These are phyloP conservation scores for Metschnikowia matae DNA, from an alignment of 805 yeast species.

Conservation along the genomic window DNA sequence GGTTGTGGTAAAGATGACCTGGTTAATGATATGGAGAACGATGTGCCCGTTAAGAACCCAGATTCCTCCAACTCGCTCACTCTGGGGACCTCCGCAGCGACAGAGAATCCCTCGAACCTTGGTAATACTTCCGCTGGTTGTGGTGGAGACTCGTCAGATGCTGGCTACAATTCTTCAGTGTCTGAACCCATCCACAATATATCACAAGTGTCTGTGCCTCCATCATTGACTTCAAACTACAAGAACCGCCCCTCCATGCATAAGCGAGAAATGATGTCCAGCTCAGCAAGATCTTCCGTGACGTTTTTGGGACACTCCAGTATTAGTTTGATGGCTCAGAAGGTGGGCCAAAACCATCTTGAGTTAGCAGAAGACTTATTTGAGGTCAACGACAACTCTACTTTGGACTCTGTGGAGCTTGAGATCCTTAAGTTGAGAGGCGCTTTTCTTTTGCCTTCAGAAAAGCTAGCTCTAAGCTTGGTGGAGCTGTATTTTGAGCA, in stretches of 20 bases:
- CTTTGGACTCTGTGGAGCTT: constrained; percentile 55
- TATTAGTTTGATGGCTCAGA: constrained; percentile 44
- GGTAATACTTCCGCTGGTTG: neutral
- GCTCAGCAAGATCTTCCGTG: constrained; percentile 24
- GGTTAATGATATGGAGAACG: neutral
- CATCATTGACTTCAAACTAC: constrained; percentile 39
- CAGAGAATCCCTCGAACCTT: neutral
- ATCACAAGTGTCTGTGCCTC: constrained; percentile 40
- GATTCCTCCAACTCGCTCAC: neutral
- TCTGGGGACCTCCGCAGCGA: neutral
- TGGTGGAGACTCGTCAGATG: neutral
- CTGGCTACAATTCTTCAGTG: constrained; percentile 9
- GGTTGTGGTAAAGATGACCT: neutral
- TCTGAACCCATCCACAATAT: constrained; percentile 40
- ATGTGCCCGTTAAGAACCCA: neutral
- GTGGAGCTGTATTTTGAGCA: constrained; percentile 58
- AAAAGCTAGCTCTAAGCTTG: constrained; percentile 54
- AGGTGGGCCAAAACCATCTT: constrained; percentile 45
- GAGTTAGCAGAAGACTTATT: constrained; percentile 40
- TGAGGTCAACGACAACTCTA: constrained; percentile 28
- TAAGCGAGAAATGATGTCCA: constrained; percentile 26
- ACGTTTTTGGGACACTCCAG: constrained; percentile 56
- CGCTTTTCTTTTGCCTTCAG: constrained; percentile 65
- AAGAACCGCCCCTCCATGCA: constrained; percentile 38
- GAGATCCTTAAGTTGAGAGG: constrained; percentile 62